Evolutionary conservation across 768 basidiomycete genomes (phyloP), one percentile per base, ranked within the genome.

Genomic region (Termitomyces sp.): DNA sequence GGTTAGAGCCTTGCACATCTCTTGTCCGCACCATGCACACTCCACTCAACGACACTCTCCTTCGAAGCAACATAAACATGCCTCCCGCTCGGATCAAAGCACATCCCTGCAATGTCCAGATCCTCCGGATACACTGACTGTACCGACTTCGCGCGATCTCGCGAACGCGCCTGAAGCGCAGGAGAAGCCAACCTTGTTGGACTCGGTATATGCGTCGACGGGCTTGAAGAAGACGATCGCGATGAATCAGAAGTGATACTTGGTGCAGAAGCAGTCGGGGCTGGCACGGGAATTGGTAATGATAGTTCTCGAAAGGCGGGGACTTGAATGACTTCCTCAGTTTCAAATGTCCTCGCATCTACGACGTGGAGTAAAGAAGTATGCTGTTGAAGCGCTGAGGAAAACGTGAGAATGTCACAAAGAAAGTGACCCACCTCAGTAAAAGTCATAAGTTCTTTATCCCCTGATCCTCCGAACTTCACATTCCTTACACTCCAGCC

Each of bases 401-500:
- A 50, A 58, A 54, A 45, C 49, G 55, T 18, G 56, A 36, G 44
- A n/a, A n/a, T n/a, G 30, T 50, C 47, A 22, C 10, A 11, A 10
- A 41, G 45, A 26, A 30, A 53, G 36, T 43, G 54, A 61, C 82
- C 55, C 60, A 93, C 92, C 84, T 95, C 94, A 16, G 94, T 92
- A 71, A 94, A 97, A 0, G 84, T 86, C 82, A 96, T 83, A 1
- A 94, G 70, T 70, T 96, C 94, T 60, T 82, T 80, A 26, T 83
- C 82, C n/a, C 83, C 82, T 14, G 72, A 71, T 58, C 82, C 79
- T 57, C 85, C 84, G 71, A 96, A 97, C 70, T 95, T 95, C 66
- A 97, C 85, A 56, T 79, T 92, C 55, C 94, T 74, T 8, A 88
- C 88, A 43, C 92, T 91, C 84, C 92, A 94, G 1, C 89, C 88